Evolutionary conservation across 148 eudicot species (phyloP).

Genomic region (Rhododendron kiyosumense): DNA sequence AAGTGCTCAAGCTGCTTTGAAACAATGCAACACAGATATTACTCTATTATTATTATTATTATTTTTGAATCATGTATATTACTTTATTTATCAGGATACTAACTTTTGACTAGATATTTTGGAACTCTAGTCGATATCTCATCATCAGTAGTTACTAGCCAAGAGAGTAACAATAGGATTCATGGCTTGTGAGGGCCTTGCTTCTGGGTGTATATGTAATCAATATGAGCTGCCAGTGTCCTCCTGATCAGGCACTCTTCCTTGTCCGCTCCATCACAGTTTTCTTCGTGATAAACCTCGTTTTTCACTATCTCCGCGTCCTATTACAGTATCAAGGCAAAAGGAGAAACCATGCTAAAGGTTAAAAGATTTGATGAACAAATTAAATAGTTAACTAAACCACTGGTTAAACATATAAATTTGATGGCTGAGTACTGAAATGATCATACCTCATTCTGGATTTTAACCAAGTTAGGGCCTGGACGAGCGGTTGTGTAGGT

Average conservation of each 20-base stretch:
- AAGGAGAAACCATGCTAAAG: neutral
- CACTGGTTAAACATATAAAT: neutral
- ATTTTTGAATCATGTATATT: neutral
- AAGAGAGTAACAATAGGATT: neutral
- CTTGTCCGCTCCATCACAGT: constrained; percentile 12
- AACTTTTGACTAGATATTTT: neutral
- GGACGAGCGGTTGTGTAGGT: constrained; percentile 8
- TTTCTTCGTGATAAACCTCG: neutral
- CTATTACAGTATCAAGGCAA: neutral
- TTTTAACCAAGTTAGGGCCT: constrained; percentile 1
- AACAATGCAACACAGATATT: neutral
- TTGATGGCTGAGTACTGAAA: neutral
- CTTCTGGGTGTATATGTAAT: constrained; percentile 17
- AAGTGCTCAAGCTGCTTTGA: neutral
- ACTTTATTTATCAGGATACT: neutral
- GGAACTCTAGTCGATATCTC: neutral
- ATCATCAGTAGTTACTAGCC: neutral
- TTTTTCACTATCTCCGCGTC: neutral
- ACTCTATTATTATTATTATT: too few relatives aligned
- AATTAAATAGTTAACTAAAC: neutral
- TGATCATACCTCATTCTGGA: neutral
- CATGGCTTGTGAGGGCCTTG: neutral
- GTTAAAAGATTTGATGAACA: neutral
- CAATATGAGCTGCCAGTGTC: constrained; percentile 17
- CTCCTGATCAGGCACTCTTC: constrained; percentile 17